A percentile compares a stretch with the other conserved stretches of the same genome.
These are phyloP conservation scores for Strobilomyces dryophilus DNA, from an alignment of 768 basidiomycete genomes.

Conservation along the genomic window DNA sequence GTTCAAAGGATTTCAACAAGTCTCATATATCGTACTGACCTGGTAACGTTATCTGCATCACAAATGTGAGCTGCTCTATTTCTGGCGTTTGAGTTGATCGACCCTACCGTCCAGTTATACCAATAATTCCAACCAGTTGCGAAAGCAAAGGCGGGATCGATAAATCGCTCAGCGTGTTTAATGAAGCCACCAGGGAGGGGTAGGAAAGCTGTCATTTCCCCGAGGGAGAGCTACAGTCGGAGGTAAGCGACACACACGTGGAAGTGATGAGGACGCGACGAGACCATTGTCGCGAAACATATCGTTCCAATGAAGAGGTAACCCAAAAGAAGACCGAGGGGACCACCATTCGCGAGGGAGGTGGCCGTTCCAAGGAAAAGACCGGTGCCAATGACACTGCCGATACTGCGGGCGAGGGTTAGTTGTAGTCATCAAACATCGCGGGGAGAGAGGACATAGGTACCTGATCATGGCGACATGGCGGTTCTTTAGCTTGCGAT, in stretches of 20 bases:
- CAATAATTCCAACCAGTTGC: too few relatives aligned
- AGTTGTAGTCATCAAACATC: too few relatives aligned
- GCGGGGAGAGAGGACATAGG: too few relatives aligned
- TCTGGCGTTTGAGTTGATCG: neutral
- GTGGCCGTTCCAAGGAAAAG: slow-evolving; percentile 33
- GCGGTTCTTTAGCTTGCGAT: slow-evolving; percentile 22
- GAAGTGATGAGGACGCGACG: neutral
- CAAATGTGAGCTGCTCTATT: slow-evolving; percentile 2
- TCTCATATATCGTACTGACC: slow-evolving; percentile 8
- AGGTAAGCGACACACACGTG: neutral
- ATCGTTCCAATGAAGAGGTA: slow-evolving; percentile 36
- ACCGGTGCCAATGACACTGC: slow-evolving; percentile 41
- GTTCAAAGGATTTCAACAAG: accelerated
- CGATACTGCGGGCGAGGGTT: slow-evolving; percentile 18
- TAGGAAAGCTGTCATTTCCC: too few relatives aligned
- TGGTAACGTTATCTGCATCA: slow-evolving; percentile 21
- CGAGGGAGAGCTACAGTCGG: neutral
- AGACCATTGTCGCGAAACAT: slow-evolving; percentile 39
- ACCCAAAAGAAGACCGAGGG: slow-evolving; percentile 43
- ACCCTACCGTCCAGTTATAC: neutral
- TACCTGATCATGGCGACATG: slow-evolving; percentile 29
- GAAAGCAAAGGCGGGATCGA: too few relatives aligned
- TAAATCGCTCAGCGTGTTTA: too few relatives aligned
- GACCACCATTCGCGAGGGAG: slow-evolving; percentile 40
- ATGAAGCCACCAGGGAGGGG: too few relatives aligned